These are phyloP conservation scores for Cinnamomum micranthum DNA, from an alignment of 164 flowering plant genomes.

Conservation along the genomic window DNA sequence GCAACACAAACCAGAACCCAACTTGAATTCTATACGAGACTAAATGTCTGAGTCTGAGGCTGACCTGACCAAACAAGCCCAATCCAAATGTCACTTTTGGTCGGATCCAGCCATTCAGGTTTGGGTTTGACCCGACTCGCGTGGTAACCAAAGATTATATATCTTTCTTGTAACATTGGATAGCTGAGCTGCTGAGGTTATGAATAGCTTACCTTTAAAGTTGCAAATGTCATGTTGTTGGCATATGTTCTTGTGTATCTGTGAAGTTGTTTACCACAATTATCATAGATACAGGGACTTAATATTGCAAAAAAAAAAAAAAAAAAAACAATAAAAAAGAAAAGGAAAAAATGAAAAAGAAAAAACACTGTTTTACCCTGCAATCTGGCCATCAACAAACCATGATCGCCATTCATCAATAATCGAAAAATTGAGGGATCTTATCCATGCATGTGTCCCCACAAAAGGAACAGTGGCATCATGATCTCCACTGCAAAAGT, in stretches of 20 bases:
- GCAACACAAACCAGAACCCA: neutral
- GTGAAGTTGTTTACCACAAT: neutral
- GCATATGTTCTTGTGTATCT: neutral
- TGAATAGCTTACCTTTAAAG: neutral
- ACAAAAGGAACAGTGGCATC: conserved; percentile 33
- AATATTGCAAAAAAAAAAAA: too few relatives aligned
- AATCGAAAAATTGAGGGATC: conserved; percentile 39
- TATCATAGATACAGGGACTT: neutral
- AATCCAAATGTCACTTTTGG: neutral
- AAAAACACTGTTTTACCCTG: conserved; percentile 33
- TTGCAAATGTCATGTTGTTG: conserved; percentile 2
- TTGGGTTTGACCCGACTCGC: neutral
- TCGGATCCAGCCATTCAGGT: neutral
- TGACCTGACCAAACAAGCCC: neutral
- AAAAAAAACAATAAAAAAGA: neutral
- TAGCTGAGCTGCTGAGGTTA: neutral
- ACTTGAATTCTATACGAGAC: too few relatives aligned
- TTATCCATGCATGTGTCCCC: conserved; percentile 50
- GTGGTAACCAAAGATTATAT: neutral
- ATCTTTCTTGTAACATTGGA: neutral
- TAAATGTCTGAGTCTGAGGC: too few relatives aligned
- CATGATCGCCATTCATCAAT: conserved; percentile 57
- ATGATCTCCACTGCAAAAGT: conserved; percentile 49
- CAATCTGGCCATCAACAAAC: conserved; percentile 38
- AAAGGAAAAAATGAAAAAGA: neutral